Evolutionary conservation across 768 basidiomycete species (phyloP).

Genomic region (Pleurotus djamor): DNA sequence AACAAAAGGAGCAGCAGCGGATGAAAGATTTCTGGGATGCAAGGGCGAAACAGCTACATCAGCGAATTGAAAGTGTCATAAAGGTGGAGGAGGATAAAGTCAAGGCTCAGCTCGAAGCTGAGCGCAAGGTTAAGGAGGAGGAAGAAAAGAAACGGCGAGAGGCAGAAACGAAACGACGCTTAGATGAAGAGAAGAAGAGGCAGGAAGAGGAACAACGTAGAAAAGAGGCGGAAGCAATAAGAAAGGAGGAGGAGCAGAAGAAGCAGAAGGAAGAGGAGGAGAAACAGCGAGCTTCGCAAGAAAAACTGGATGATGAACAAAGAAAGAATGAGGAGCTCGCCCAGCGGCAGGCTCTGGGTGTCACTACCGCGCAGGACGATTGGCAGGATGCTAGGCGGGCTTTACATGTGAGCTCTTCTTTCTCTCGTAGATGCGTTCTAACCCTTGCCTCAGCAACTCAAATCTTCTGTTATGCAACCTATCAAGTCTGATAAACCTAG

Average conservation of each 20-base stretch:
- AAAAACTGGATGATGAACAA: slow-evolving; percentile 27
- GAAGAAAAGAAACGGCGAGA: slow-evolving; percentile 43
- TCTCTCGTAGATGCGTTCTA: not conserved
- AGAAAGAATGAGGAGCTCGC: slow-evolving; percentile 32
- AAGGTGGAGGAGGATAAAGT: slow-evolving; percentile 61
- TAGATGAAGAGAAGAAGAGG: slow-evolving; percentile 38
- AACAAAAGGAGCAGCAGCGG: slow-evolving; percentile 42
- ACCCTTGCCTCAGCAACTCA: slow-evolving; percentile 45
- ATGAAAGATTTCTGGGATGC: slow-evolving; percentile 46
- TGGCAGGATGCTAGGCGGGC: slow-evolving; percentile 56
- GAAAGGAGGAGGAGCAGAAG: slow-evolving; percentile 37
- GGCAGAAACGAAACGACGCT: slow-evolving; percentile 40
- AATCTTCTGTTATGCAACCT: slow-evolving; percentile 57
- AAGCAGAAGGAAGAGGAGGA: slow-evolving; percentile 34
- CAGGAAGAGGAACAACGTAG: slow-evolving; percentile 48
- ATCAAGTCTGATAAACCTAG: slow-evolving; percentile 58
- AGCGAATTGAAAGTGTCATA: slow-evolving; percentile 62
- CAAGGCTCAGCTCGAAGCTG: slow-evolving; percentile 49
- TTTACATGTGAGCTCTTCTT: slow-evolving; percentile 43
- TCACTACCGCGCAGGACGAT: slow-evolving; percentile 59
- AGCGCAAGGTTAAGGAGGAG: slow-evolving; percentile 48
- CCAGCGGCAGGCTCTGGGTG: slow-evolving; percentile 41
- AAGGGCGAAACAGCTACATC: slow-evolving; percentile 52
- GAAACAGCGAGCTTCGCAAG: slow-evolving; percentile 30
- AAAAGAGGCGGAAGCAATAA: slow-evolving; percentile 37